phyloP scores from a whole-genome alignment of 2,329 filamentous ascomycete species.

The Myriosclerotinia curreyana region DNA sequence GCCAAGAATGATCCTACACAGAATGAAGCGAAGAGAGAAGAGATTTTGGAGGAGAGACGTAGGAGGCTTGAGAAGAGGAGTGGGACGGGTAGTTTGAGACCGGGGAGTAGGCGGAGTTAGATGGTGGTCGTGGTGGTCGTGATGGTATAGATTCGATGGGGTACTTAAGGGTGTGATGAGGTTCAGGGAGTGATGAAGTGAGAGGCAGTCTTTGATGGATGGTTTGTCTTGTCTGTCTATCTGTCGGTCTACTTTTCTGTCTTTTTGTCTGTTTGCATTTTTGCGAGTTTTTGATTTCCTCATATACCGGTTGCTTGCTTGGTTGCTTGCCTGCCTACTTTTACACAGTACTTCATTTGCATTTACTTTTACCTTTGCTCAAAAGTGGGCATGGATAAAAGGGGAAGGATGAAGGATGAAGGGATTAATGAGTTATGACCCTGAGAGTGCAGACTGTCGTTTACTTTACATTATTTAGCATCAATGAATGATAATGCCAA shows the following conservation, averaged over 20 bases:
- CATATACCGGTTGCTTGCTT: background rate
- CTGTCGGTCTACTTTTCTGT: background rate
- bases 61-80: constrained; percentile 9
- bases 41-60: constrained; percentile 16
- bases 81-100: background rate
- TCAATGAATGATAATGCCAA: constrained; percentile 7
- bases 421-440: background rate
- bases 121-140: too few relatives aligned
- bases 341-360: constrained; percentile 1
- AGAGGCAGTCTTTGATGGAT: too few relatives aligned
- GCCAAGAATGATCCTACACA: constrained; percentile 20
- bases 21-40: constrained; percentile 13
- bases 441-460: background rate
- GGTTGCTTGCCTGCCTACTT: background rate
- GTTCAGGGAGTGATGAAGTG: background rate
- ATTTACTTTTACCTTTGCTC: background rate
- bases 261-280: background rate
- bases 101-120: constrained; percentile 9
- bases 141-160: too few relatives aligned
- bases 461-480: background rate
- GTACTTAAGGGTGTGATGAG: background rate
- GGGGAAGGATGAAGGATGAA: background rate
- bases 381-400: background rate
- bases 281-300: background rate
- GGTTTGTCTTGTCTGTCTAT: background rate